These are phyloP conservation scores for Boletellus ananiceps DNA, from an alignment of 768 basidiomycete genomes.

Conservation along the genomic window DNA sequence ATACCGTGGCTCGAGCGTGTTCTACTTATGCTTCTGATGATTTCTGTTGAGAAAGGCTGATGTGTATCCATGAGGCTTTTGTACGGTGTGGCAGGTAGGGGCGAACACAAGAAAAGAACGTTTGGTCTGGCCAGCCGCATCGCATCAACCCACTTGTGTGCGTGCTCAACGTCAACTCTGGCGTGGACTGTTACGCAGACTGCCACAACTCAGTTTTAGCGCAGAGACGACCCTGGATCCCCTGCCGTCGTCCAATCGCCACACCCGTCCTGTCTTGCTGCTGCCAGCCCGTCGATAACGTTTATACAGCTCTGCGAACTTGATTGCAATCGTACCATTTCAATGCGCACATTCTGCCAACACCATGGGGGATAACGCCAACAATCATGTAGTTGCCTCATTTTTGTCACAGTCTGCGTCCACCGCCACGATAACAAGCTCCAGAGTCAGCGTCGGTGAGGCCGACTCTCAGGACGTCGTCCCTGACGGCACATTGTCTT, in stretches of 20 bases:
- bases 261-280: too few species aligned
- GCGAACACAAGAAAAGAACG: background rate
- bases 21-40: constrained; percentile 10
- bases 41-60: background rate
- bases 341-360: background rate
- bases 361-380: background rate
- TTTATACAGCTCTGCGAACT: background rate
- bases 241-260: background rate
- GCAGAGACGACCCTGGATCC: too few species aligned
- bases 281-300: background rate
- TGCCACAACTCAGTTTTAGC: constrained; percentile 4
- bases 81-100: background rate
- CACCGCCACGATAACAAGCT: background rate
- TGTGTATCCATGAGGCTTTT: background rate
- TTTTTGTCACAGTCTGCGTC: background rate
- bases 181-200: background rate
- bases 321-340: background rate
- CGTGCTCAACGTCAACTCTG: background rate
- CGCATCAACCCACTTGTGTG: background rate
- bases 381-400: background rate
- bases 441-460: too few species aligned
- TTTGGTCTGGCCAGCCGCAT: background rate
- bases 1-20: constrained; percentile 14
- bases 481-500: too few species aligned
- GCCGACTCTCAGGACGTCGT: too few species aligned